phyloP scores from a whole-genome alignment of 108 stramenopile genomes.

The Skeletonema grethae region DNA sequence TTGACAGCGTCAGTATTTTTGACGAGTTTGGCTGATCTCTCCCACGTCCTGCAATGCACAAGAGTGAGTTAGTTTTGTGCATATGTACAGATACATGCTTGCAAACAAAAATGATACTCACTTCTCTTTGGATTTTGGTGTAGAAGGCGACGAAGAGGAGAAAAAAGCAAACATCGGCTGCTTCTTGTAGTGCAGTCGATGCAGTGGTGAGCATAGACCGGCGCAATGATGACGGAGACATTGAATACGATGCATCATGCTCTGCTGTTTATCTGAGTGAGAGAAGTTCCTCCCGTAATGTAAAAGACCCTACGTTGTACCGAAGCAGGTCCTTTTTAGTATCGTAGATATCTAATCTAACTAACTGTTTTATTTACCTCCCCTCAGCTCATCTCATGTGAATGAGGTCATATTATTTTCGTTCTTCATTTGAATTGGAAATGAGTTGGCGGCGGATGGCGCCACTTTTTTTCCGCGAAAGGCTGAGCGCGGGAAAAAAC shows the following conservation, averaged over 20 bases:
- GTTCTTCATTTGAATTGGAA: too few relatives aligned
- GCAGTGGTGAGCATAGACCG: not conserved
- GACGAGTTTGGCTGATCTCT: slow-evolving; percentile 64
- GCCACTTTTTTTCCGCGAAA: too few relatives aligned
- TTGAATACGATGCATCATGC: not conserved
- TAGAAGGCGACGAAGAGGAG: not conserved
- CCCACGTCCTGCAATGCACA: slow-evolving; percentile 46
- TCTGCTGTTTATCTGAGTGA: too few relatives aligned
- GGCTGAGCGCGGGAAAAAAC: too few relatives aligned
- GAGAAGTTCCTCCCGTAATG: too few relatives aligned
- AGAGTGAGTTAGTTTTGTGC: not conserved
- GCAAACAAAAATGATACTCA: not conserved
- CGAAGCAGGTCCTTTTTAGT: too few relatives aligned
- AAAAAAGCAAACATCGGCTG: not conserved
- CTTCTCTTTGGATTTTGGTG: not conserved
- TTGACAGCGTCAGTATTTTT: slow-evolving; percentile 62
- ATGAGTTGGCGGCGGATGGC: too few relatives aligned
- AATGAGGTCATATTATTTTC: too few relatives aligned
- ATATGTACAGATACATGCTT: not conserved
- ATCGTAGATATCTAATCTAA: too few relatives aligned
- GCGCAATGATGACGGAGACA: not conserved
- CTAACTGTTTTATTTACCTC: too few relatives aligned
- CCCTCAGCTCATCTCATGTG: too few relatives aligned
- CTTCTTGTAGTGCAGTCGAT: not conserved
- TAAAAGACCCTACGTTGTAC: too few relatives aligned